Conservation (phyloP, 176 grass and related monocot genomes). For the Alopecurus myosuroides region DNA sequence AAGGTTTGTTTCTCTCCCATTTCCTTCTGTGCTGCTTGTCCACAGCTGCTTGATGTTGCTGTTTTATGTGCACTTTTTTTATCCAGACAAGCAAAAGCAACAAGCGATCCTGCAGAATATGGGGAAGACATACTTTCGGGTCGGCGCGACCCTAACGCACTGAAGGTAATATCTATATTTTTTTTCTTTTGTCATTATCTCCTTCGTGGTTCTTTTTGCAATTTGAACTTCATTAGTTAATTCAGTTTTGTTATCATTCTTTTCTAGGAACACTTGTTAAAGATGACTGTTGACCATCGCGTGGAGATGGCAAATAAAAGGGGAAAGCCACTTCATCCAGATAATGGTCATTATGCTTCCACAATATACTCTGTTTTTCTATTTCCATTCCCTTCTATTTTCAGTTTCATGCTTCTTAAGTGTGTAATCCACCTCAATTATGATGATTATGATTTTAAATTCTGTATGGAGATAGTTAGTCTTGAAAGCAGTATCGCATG, state of each 20-base stretch:
- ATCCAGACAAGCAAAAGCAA: constrained; percentile 54
- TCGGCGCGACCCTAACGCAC: constrained; percentile 60
- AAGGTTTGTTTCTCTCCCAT: constrained; percentile 50
- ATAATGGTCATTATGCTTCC: constrained; percentile 60
- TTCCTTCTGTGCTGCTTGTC: constrained; percentile 8
- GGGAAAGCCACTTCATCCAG: constrained; percentile 53
- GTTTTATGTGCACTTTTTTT: constrained; percentile 15
- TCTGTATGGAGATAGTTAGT: background rate
- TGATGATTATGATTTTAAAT: constrained; percentile 2
- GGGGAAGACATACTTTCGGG: constrained; percentile 64
- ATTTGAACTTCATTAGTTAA: background rate
- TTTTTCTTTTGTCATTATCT: background rate
- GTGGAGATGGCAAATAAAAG: constrained; percentile 88
- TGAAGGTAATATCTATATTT: constrained; percentile 53
- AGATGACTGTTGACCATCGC: constrained; percentile 76
- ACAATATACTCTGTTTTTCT: constrained; percentile 10
- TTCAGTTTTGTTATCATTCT: background rate
- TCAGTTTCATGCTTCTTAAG: background rate
- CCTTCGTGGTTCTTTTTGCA: background rate
- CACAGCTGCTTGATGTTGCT: constrained; percentile 3
- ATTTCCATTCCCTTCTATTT: constrained; percentile 1
- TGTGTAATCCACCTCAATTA: background rate
- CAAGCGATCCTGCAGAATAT: constrained; percentile 27
- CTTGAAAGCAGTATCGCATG: background rate
- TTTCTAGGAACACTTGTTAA: constrained; percentile 83